phyloP scores from a whole-genome alignment of 805 yeast genomes.

The Wickerhamiella sorbophila region DNA sequence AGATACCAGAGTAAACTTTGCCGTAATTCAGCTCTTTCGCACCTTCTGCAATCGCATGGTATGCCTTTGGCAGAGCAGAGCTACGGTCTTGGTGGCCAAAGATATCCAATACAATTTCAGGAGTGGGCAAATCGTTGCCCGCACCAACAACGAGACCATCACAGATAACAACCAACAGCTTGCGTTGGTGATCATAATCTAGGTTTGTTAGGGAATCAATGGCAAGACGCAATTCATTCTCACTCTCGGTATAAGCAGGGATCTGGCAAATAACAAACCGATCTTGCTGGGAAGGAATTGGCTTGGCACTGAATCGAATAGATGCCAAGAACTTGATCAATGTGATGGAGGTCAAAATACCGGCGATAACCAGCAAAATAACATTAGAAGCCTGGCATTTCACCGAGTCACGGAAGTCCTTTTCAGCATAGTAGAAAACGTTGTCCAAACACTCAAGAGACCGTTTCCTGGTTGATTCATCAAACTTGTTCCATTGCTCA shows the following conservation, averaged over 20 bases:
- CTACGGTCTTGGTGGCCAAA: constrained; percentile 36
- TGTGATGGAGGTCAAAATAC: constrained; percentile 26
- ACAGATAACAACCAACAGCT: constrained; percentile 40
- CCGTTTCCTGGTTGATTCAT: constrained; percentile 18
- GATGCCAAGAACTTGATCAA: constrained; percentile 29
- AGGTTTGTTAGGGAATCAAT: constrained; percentile 44
- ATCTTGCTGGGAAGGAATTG: constrained; percentile 27
- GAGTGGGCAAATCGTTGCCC: constrained; percentile 44
- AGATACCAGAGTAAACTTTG: constrained; percentile 47
- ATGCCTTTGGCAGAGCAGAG: constrained; percentile 32
- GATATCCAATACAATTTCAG: constrained; percentile 36
- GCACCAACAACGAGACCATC: constrained; percentile 49
- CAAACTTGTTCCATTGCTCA: constrained; percentile 17
- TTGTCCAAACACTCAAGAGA: constrained; percentile 25
- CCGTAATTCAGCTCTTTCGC: constrained; percentile 45
- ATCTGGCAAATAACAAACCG: constrained; percentile 31
- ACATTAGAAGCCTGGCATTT: constrained; percentile 29
- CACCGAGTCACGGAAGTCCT: constrained; percentile 28
- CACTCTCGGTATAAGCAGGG: constrained; percentile 43
- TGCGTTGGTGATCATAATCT: constrained; percentile 42
- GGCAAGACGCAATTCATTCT: constrained; percentile 39
- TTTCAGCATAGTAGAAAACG: constrained; percentile 25
- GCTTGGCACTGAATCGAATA: constrained; percentile 26
- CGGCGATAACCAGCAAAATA: constrained; percentile 28
- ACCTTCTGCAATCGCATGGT: constrained; percentile 48